These are phyloP conservation scores for Colletotrichum liaoningense DNA, from an alignment of 2,329 filamentous ascomycete genomes.

Conservation along the genomic window DNA sequence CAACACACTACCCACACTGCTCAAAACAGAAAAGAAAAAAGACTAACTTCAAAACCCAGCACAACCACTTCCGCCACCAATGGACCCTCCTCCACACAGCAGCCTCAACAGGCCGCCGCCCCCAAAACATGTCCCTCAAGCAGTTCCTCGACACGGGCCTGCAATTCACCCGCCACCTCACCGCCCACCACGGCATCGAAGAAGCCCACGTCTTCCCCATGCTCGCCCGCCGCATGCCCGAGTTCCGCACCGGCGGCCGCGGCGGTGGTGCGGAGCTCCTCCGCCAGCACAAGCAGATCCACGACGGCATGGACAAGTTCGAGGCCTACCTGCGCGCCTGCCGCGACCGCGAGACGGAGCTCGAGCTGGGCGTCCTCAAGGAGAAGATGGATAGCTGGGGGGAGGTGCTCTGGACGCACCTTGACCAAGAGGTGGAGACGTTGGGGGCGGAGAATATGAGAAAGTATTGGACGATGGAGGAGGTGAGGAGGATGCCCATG, in stretches of 20 bases:
- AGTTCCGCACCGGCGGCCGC: conserved; percentile 68
- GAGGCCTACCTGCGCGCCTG: conserved; percentile 74
- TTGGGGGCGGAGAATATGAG: conserved; percentile 90
- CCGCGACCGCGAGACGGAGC: conserved; percentile 69
- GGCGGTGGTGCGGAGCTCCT: conserved; percentile 66
- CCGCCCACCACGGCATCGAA: conserved; percentile 84
- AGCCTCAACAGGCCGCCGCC: conserved; percentile 68
- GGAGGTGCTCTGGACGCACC: conserved; percentile 81
- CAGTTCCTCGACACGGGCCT: conserved; percentile 76
- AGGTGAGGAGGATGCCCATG: conserved; percentile 79
- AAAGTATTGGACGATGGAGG: conserved; percentile 80
- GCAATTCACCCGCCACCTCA: conserved; percentile 78
- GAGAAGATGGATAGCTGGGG: conserved; percentile 82
- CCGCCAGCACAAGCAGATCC: conserved; percentile 82
- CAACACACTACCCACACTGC: not conserved
- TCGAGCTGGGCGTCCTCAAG: conserved; percentile 71
- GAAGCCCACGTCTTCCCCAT: conserved; percentile 84
- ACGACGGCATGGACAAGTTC: conserved; percentile 77
- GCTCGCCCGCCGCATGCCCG: conserved; percentile 81
- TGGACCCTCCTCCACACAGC: conserved; percentile 80
- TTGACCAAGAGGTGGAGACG: conserved; percentile 85
- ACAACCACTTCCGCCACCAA: conserved; percentile 79
- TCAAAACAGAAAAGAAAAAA: not conserved
- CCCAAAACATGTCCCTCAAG: conserved; percentile 72
- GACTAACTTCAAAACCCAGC: conserved; percentile 57